Percentiles rank a stretch among this genome's conserved stretches.
These are phyloP conservation scores for Yamadazyma aaseri DNA, from an alignment of 1,139 yeast species.

Conservation along the genomic window DNA sequence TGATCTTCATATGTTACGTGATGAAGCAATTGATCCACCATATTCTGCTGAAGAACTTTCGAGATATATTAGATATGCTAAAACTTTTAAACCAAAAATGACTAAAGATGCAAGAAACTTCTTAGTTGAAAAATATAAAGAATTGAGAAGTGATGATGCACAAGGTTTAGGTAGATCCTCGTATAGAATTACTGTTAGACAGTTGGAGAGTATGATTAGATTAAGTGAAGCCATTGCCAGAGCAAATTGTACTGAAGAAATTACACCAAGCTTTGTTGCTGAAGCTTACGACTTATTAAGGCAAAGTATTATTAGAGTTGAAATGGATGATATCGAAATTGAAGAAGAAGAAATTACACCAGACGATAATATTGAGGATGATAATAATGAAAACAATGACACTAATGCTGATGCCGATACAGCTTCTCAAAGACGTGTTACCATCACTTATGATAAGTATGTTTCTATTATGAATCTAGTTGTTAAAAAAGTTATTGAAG, in stretches of 20 bases:
- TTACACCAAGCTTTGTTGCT: constrained; percentile 83
- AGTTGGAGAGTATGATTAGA: constrained; percentile 90
- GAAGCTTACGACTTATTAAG: constrained; percentile 91
- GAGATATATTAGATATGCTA: constrained; percentile 87
- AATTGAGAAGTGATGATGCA: constrained; percentile 86
- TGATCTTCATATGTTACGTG: constrained; percentile 86
- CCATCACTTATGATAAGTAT: constrained; percentile 84
- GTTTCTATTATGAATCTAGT: constrained; percentile 79
- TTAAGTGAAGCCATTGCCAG: constrained; percentile 95
- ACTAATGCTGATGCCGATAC: constrained; percentile 1
- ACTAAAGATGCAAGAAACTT: constrained; percentile 77
- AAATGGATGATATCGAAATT: constrained; percentile 87
- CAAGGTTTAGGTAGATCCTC: constrained; percentile 86
- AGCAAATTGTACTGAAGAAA: constrained; percentile 90
- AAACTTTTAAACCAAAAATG: constrained; percentile 89
- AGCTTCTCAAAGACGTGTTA: constrained; percentile 8
- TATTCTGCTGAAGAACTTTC: constrained; percentile 85
- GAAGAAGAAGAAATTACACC: constrained; percentile 59
- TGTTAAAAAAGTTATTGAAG: constrained; percentile 67
- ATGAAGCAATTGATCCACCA: constrained; percentile 88
- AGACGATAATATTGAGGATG: constrained; percentile 13
- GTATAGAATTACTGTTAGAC: constrained; percentile 95
- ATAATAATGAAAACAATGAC: constrained; percentile 14
- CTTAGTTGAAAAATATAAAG: constrained; percentile 79
- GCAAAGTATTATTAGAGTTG: constrained; percentile 91